Evolutionary conservation across 164 flowering plant genomes (phyloP), one percentile per base, ranked within the genome.

Genomic region (Magnolia officinalis): DNA sequence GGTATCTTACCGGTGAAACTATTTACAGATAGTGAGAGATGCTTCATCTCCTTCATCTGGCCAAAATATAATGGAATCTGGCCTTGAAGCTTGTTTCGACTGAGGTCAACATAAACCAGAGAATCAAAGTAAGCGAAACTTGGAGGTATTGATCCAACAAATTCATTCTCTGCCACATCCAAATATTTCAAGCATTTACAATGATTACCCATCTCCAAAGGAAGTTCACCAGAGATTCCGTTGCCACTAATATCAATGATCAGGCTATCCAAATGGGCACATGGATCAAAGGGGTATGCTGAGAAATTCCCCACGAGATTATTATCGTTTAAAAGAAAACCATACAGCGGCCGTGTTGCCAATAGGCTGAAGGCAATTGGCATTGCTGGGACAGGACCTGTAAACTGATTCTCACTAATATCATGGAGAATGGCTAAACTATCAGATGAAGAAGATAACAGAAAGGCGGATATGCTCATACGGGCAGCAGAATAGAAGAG

Each of bases 1-100:
- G 95, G 97, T 71, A 94, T 88, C 4, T 77, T n/a, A 19, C 98
- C 97, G 72, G 81, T 89, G 65, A 94, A 75, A 69, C 84, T 84
- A 80, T 94, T 94, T 71, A 85, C 84, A 37, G 93, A 86, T 78
- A 92, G 81, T 59, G 90, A 88, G 18, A 94, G 90, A 81, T 77
- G 78, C 79, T 76, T 84, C 81, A 94, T 76, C 72, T 63, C 74
- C 79, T 81, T 87, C 16, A 88, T 70, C 81, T 81, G 81, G 67
- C 89, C 82, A 6, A 94, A 77, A 73, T 78, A 78, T 51, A n/a
- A 23, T 0, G 98, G 98, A 50, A 94, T 91, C 52, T 80, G 84
- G 74, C 88, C 93, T 21, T 84, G 83, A 76, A 94, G 76, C 24
- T 51, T 72, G 73, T 94, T 94, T 85, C 82, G 76, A 78, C 98